Evolutionary conservation across 495 filamentous ascomycete genomes (phyloP), one percentile per base, ranked within the genome.

Genomic region (Recurvomyces mirabilis): DNA sequence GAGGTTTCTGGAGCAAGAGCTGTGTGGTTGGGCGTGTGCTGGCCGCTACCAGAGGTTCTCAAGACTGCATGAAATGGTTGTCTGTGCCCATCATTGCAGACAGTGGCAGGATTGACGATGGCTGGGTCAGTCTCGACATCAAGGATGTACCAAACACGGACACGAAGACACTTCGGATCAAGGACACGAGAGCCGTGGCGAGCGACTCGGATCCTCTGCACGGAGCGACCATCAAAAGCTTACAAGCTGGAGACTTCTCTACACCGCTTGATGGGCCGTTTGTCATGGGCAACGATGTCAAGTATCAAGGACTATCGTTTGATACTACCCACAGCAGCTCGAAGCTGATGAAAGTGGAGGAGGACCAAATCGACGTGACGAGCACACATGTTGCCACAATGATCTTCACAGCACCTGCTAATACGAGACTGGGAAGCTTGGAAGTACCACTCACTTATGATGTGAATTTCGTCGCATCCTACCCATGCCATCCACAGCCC

Each of bases 11-110:
- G 86, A 88, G 83, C 60, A 87, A 81, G 24, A 64, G 71, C 32
- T 86, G 81, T 54, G 69, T 91, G 31, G 74, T 87, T 19, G 83
- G 83, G 6, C 75, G 82, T 24, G 81, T 93, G 0, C 54, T 93
- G 18, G 78, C 79, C 43, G 74, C 77, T 25, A 60, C 74, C 9
- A 66, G 73, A 20, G 78, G 74, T 7, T 73, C 78, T 14, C 71
- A 68, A n/a, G 81, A 83, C 47, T 86, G 80, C 49, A 81, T 85
- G 75, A 81, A 81, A 1, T 89, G 84, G 84, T 69, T 87, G 14
- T 75, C 76, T 14, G 75, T 73, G 36, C 63, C 72, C 19, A 66
- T 32, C 60, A 60, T 2, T 46, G 74, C 18, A 58, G 57, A 3
- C 66, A 11, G 4, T 11, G 37, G 13, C 2, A 17, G 22, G 10